These are phyloP conservation scores for Drechmeria coniospora DNA, from an alignment of 2,329 filamentous ascomycete genomes.

Conservation along the genomic window DNA sequence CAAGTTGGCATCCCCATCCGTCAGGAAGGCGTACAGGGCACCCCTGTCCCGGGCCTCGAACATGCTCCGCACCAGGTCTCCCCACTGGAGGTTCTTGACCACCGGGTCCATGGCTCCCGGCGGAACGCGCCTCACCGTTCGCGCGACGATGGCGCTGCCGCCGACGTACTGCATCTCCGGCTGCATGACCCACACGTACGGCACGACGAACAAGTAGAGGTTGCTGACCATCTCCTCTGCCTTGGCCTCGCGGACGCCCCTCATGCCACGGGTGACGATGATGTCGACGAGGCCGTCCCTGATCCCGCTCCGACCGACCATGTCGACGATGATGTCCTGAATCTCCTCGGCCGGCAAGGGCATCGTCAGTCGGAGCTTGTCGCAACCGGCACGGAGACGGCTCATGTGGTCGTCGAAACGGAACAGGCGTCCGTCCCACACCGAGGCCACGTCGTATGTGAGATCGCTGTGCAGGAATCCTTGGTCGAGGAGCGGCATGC, in stretches of 20 bases:
- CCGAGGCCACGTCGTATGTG: constrained; percentile 34
- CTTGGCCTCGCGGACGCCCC: constrained; percentile 20
- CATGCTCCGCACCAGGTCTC: constrained; percentile 27
- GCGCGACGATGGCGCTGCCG: constrained; percentile 25
- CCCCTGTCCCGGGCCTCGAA: constrained; percentile 31
- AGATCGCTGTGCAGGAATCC: constrained; percentile 36
- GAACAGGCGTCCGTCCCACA: constrained; percentile 37
- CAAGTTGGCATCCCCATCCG: constrained; percentile 31
- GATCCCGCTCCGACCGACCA: constrained; percentile 28
- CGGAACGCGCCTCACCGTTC: constrained; percentile 27
- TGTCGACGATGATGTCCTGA: constrained; percentile 22
- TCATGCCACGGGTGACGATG: constrained; percentile 33
- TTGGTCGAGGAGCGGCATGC: constrained; percentile 34
- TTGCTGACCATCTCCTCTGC: constrained; percentile 21
- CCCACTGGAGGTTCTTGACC: constrained; percentile 36
- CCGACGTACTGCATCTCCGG: constrained; percentile 24
- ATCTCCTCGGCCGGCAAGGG: constrained; percentile 25
- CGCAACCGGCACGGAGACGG: constrained; percentile 26
- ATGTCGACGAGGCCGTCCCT: constrained; percentile 31
- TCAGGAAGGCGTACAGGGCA: constrained; percentile 31
- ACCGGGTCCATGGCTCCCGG: constrained; percentile 33
- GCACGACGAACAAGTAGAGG: constrained; percentile 31
- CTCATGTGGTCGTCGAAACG: constrained; percentile 32
- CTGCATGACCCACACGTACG: constrained; percentile 35
- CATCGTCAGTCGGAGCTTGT: constrained; percentile 27